These are phyloP conservation scores for Psilocybe cubensis DNA, from an alignment of 768 basidiomycete species.

Conservation along the genomic window DNA sequence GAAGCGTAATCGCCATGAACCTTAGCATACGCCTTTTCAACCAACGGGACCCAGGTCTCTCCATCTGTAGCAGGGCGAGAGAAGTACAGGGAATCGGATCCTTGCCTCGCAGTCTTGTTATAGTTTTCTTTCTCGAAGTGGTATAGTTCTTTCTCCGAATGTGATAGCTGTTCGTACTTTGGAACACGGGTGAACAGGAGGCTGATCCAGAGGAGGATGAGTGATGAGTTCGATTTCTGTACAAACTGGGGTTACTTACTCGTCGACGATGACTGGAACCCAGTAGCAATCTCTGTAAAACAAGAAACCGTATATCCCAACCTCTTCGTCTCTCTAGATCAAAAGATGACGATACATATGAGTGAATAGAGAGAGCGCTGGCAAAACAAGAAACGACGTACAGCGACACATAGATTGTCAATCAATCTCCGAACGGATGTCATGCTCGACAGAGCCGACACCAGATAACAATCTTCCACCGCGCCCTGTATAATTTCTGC, in stretches of 20 bases:
- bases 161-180: slow-evolving; percentile 52
- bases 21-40: slow-evolving; percentile 65
- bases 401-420: slow-evolving; percentile 51
- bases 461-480: slow-evolving; percentile 59
- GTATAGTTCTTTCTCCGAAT: slow-evolving; percentile 45
- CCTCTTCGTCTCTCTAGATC: slow-evolving; percentile 50
- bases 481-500: slow-evolving; percentile 52
- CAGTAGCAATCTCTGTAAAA: slow-evolving; percentile 57
- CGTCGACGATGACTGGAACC: slow-evolving; percentile 59
- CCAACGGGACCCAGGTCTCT: slow-evolving; percentile 60
- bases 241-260: slow-evolving; percentile 36
- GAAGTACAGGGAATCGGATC: slow-evolving; percentile 52
- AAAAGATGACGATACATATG: background rate
- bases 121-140: slow-evolving; percentile 53
- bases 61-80: slow-evolving; percentile 47
- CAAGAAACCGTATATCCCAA: slow-evolving; percentile 62
- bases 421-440: slow-evolving; percentile 46
- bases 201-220: slow-evolving; percentile 27
- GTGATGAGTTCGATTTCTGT: background rate
- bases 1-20: slow-evolving; percentile 54
- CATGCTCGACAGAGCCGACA: slow-evolving; percentile 54
- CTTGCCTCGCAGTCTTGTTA: slow-evolving; percentile 46
- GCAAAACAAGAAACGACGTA: slow-evolving; percentile 15
- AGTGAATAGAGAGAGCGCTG: background rate
- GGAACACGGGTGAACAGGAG: slow-evolving; percentile 52